Base-by-base conservation (phyloP, 371 early-diverging fungal species). In the Zychaea mexicana region DNA sequence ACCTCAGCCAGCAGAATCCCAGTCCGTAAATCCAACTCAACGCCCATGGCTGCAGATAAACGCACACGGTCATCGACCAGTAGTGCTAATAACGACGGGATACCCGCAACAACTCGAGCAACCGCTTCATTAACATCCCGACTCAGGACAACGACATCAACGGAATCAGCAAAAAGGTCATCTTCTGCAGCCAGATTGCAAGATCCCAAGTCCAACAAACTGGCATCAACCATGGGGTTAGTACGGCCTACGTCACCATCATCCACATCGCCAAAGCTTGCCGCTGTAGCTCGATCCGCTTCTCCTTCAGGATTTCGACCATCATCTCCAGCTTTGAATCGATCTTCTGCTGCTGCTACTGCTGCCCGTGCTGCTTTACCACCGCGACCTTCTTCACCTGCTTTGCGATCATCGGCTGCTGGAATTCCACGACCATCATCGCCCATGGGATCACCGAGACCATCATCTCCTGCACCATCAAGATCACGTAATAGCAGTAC, bases 1-100 rank as follows among this genome's bases (percentile, higher is more conserved):
- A 36, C 59, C 45, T 58, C 45, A 24, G 39, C 59, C 28, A 58
- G 59, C 38, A 33, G 59, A 36, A 22, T 58, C n/a, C 59, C 59
- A n/a, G 30, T 58, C 22, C 59, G 39, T 10, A 39, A 27, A 42
- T 58, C 59, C 28, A 58, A 42, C 17, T 58, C 59, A 3, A 27
- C 38, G n/a, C 26, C 59, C 13, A 42, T 24, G 15, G 13, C 56
- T 33, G 8, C 36, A 4, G 22, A 19, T 22, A 36, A 31, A 56
- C 56, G 56, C 19, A 19, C 56, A 19, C 13, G n/a, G n/a, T n/a
- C n/a, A n/a, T n/a, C n/a, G n/a, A n/a, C 55, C 33, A 55, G 4
- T 17, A 54, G 9, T n/a, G n/a, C n/a, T n/a, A n/a, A n/a, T n/a
- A n/a, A n/a, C n/a, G n/a, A n/a, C n/a, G n/a, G n/a, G n/a, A n/a